phyloP scores from a whole-genome alignment of 1,139 yeast genomes.

The Geotrichum histeridarum region DNA sequence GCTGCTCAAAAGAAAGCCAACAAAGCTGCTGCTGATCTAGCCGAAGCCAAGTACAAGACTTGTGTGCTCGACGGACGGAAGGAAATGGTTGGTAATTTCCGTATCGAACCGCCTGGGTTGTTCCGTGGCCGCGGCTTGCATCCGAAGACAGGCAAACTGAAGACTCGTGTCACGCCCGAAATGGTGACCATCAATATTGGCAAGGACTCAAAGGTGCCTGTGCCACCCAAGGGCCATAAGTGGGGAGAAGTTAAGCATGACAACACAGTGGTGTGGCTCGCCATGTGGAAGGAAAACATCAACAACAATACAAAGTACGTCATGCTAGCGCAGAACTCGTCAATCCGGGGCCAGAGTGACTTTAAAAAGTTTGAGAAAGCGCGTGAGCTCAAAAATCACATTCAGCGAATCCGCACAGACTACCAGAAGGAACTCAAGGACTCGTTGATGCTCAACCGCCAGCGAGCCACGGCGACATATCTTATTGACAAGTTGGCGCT shows the following conservation, averaged over 20 bases:
- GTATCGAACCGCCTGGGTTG: slow-evolving; percentile 93
- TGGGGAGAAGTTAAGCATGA: slow-evolving; percentile 93
- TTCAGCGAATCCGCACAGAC: slow-evolving; percentile 69
- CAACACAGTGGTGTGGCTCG: slow-evolving; percentile 90
- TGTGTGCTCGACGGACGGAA: slow-evolving; percentile 82
- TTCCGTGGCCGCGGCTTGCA: slow-evolving; percentile 97
- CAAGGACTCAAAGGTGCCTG: slow-evolving; percentile 65
- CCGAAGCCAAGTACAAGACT: slow-evolving; percentile 76
- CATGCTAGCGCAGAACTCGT: slow-evolving; percentile 84
- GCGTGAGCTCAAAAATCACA: slow-evolving; percentile 68
- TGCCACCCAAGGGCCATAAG: slow-evolving; percentile 77
- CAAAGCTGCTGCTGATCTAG: slow-evolving; percentile 64
- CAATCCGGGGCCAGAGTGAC: slow-evolving; percentile 87
- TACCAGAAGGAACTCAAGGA: slow-evolving; percentile 68
- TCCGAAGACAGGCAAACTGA: slow-evolving; percentile 85
- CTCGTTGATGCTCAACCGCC: slow-evolving; percentile 77
- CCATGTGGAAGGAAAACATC: slow-evolving; percentile 95
- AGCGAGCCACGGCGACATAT: slow-evolving; percentile 90
- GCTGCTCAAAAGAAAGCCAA: slow-evolving; percentile 67
- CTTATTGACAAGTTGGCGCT: slow-evolving; percentile 90
- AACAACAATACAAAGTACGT: slow-evolving; percentile 82
- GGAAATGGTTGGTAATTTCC: slow-evolving; percentile 88
- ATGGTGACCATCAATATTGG: slow-evolving; percentile 83
- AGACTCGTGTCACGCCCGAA: slow-evolving; percentile 72
- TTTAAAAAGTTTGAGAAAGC: slow-evolving; percentile 91